A percentile compares a stretch with the other conserved stretches of the same genome.
These are phyloP conservation scores for Cutaneotrichosporon sp. DNA, from an alignment of 1,284 basidiomycete species.

Conservation along the genomic window DNA sequence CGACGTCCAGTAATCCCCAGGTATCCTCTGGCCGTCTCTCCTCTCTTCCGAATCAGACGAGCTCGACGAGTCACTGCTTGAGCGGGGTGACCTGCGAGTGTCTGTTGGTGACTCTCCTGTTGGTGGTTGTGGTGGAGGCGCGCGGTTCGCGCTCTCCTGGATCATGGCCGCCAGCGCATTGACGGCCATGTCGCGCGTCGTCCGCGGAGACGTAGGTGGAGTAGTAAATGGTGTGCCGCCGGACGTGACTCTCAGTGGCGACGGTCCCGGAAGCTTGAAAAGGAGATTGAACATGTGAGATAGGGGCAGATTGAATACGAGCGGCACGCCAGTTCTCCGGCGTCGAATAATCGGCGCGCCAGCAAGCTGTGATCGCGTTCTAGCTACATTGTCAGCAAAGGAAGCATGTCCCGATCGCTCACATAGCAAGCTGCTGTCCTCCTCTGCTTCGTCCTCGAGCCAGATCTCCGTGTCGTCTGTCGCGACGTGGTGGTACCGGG, in stretches of 20 bases:
- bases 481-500: constrained; percentile 18
- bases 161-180: constrained; percentile 2
- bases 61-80: background rate
- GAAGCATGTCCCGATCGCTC: no score
- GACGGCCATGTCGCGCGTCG: background rate
- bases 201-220: constrained; percentile 15
- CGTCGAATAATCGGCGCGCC: background rate
- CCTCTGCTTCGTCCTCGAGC: constrained; percentile 30
- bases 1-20: constrained; percentile 23
- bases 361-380: background rate
- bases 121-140: background rate
- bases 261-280: constrained; percentile 28
- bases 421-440: background rate
- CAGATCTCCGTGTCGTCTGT: constrained; percentile 21
- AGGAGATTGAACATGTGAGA: constrained; percentile 29
- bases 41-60: background rate
- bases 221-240: constrained; percentile 31
- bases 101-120: background rate
- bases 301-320: constrained; percentile 33
- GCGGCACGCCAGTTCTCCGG: constrained; percentile 25
- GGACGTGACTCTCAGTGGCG: constrained; percentile 22
- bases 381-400: constrained; percentile 3
- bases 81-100: background rate
- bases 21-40: constrained; percentile 9
- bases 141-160: constrained; percentile 1